Evolutionary conservation across 768 basidiomycete species (phyloP).

Genomic region (Tulasnella sp.): DNA sequence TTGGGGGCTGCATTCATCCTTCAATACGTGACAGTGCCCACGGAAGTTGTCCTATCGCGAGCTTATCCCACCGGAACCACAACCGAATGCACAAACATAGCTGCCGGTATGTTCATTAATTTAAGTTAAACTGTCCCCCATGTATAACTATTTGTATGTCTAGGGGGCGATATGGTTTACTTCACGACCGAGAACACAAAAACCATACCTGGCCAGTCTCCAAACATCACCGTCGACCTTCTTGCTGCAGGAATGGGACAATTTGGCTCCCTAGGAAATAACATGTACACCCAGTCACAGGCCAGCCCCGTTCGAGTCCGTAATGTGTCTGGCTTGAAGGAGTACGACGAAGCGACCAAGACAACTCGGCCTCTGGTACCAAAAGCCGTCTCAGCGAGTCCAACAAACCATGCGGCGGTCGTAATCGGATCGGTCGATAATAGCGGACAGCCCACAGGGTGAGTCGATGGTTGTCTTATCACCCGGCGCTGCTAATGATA

Average conservation of each 20-base stretch:
- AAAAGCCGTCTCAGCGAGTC: constrained; percentile 53
- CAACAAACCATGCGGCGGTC: constrained; percentile 68
- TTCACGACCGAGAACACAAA: constrained; percentile 63
- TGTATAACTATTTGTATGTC: not conserved
- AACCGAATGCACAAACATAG: constrained; percentile 60
- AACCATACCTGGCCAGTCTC: constrained; percentile 31
- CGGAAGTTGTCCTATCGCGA: constrained; percentile 74
- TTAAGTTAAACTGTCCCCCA: constrained; percentile 12
- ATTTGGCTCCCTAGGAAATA: constrained; percentile 71
- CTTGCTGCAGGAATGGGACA: constrained; percentile 82
- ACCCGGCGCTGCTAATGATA: not conserved
- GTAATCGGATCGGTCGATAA: constrained; percentile 48
- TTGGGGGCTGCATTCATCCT: constrained; percentile 60
- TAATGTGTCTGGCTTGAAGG: constrained; percentile 74
- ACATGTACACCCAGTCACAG: constrained; percentile 63
- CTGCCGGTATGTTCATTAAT: constrained; percentile 49
- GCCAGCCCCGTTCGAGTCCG: constrained; percentile 67
- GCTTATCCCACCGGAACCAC: constrained; percentile 47
- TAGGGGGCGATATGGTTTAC: constrained; percentile 72
- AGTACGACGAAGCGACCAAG: constrained; percentile 71
- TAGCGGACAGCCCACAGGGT: constrained; percentile 40
- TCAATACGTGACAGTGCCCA: constrained; percentile 72
- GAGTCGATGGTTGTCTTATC: not conserved
- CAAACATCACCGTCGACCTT: constrained; percentile 47
- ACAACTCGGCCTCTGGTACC: constrained; percentile 63